Conservation (phyloP, 1,284 basidiomycete species). For the Melanopsichium pennsylvanicum region DNA sequence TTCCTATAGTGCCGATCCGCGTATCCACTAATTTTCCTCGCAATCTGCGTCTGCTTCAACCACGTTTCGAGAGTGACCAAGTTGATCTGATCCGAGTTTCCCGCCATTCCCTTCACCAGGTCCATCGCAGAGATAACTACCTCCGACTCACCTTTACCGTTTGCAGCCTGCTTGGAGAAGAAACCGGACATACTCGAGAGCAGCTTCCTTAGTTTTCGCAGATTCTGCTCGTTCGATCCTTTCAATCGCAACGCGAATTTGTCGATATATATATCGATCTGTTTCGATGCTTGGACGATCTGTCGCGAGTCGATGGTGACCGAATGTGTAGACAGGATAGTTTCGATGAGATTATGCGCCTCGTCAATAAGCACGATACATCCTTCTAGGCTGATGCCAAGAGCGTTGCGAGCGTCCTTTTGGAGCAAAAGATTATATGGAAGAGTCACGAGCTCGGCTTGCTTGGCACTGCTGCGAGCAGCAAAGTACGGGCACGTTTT, state of each 20-base stretch:
- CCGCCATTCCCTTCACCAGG: slow-evolving; percentile 75
- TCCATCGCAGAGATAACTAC: slow-evolving; percentile 72
- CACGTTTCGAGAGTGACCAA: slow-evolving; percentile 78
- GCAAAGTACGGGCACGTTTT: slow-evolving; percentile 93
- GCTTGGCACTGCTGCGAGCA: slow-evolving; percentile 82
- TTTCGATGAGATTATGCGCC: slow-evolving; percentile 81
- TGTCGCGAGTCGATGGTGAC: slow-evolving; percentile 73
- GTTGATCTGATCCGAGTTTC: slow-evolving; percentile 77
- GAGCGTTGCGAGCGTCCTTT: slow-evolving; percentile 81
- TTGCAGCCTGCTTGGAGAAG: slow-evolving; percentile 20
- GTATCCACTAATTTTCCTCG: slow-evolving; percentile 76
- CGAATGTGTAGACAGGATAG: slow-evolving; percentile 85
- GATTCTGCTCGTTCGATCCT: slow-evolving; percentile 77
- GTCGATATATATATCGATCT: slow-evolving; percentile 80
- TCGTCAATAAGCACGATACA: slow-evolving; percentile 89
- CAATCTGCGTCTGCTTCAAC: slow-evolving; percentile 83
- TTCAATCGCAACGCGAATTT: slow-evolving; percentile 81
- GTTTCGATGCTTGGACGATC: slow-evolving; percentile 75
- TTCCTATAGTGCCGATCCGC: slow-evolving; percentile 75
- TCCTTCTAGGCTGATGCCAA: slow-evolving; percentile 79
- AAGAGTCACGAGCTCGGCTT: slow-evolving; percentile 89
- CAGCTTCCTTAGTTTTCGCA: slow-evolving; percentile 73
- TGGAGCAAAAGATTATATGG: slow-evolving; percentile 94
- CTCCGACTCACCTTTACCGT: slow-evolving; percentile 2
- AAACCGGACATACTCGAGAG: slow-evolving; percentile 38